phyloP scores from a whole-genome alignment of 2,329 filamentous ascomycete genomes.

The Aspergillus pseudoterreus region DNA sequence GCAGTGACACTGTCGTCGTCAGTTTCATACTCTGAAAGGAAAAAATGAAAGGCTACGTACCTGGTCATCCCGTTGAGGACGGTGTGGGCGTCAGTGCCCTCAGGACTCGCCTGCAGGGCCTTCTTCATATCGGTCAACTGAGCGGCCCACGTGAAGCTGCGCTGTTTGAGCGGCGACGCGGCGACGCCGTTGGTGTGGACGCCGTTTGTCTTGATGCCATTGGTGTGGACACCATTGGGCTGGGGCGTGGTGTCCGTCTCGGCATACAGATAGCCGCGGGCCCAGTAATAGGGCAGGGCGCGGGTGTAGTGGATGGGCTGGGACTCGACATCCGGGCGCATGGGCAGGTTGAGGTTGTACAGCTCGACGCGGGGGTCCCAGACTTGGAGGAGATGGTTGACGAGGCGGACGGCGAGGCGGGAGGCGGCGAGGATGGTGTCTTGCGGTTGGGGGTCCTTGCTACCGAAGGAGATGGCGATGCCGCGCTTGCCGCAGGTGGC shows the following conservation, averaged over 20 bases:
- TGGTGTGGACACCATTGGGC: no score
- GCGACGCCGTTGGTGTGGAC: constrained; percentile 8
- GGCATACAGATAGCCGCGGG: constrained; percentile 70
- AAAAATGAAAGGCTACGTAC: constrained; percentile 40
- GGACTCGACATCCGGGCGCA: constrained; percentile 66
- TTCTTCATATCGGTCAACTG: constrained; percentile 79
- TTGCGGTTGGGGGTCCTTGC: constrained; percentile 72
- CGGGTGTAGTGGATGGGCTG: constrained; percentile 70
- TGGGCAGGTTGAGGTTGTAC: constrained; percentile 81
- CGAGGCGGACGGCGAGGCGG: constrained; percentile 65
- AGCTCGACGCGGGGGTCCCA: constrained; percentile 72
- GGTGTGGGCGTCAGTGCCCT: constrained; percentile 85
- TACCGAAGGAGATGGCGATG: constrained; percentile 81
- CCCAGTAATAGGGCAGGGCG: constrained; percentile 86
- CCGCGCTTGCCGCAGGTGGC: constrained; percentile 64
- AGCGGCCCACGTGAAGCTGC: constrained; percentile 88
- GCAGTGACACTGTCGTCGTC: constrained; percentile 66
- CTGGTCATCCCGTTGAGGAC: constrained; percentile 80
- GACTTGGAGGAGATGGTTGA: constrained; percentile 68
- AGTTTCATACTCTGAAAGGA: not conserved
- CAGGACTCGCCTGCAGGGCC: constrained; percentile 68
- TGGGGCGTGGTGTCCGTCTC: constrained; percentile 50
- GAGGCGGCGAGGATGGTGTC: constrained; percentile 71
- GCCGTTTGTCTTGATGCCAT: constrained; percentile 28
- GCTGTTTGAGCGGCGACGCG: constrained; percentile 56